These are phyloP conservation scores for Murraya koenigii DNA, from an alignment of 345 rosid genomes.

Conservation along the genomic window DNA sequence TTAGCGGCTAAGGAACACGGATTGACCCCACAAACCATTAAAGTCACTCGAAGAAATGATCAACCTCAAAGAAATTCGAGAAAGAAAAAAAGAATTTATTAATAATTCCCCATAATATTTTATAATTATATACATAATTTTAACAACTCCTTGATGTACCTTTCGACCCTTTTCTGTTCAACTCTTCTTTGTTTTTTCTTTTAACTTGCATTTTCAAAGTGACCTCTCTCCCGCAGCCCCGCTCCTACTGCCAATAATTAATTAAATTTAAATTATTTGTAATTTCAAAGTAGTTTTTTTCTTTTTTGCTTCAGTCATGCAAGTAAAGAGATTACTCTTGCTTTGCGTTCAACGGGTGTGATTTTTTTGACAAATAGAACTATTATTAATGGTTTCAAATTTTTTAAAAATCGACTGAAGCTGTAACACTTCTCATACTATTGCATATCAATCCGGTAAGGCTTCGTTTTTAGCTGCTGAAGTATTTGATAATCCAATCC, in stretches of 20 bases:
- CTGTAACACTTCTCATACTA: too few relatives aligned
- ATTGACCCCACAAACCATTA: conserved; percentile 13
- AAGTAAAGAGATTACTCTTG: background rate
- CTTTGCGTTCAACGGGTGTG: background rate
- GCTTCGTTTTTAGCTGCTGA: too few relatives aligned
- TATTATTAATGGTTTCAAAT: too few relatives aligned
- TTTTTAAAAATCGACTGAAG: too few relatives aligned
- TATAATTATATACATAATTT: too few relatives aligned
- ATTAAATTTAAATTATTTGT: background rate
- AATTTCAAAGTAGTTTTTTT: background rate
- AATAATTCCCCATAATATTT: background rate
- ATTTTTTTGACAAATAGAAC: too few relatives aligned
- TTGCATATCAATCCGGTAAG: too few relatives aligned
- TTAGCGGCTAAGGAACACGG: conserved; percentile 6
- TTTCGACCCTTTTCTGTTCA: too few relatives aligned
- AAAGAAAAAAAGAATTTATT: background rate
- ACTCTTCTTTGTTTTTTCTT: too few relatives aligned
- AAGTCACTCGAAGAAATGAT: conserved; percentile 16
- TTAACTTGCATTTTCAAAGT: too few relatives aligned
- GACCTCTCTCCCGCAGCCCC: too few relatives aligned
- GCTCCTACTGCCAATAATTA: background rate
- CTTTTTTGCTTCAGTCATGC: background rate
- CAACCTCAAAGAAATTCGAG: background rate
- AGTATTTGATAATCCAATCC: too few relatives aligned
- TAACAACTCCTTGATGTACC: background rate